Base-by-base conservation (phyloP, 1,139 yeast genomes). In the Nakaseomyces nivariensis region DNA sequence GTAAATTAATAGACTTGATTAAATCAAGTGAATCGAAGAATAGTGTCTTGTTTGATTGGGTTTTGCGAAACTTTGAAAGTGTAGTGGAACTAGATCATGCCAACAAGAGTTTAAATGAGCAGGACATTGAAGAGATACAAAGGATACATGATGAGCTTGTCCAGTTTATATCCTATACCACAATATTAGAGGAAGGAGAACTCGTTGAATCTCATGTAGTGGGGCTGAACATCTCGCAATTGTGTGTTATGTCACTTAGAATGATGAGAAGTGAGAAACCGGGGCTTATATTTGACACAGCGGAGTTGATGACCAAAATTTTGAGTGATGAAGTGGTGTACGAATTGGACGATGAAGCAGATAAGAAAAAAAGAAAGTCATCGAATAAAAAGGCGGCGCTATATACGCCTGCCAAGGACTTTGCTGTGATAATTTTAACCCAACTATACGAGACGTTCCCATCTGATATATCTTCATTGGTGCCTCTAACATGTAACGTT, bases 371-470 rank as follows among this genome's bases (percentile, higher is more conserved):
- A 47, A 58, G 57, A 44, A 56, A 56, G 32, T 56, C 52, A 36
- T 42, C 46, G 4, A 45, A 43, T 11, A 62, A 61, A 40, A 58
- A 55, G 33, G 52, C 51, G 4, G 56, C 61, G 46, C 47, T 48
- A 8, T 57, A 54, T 42, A 53, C 62, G 1, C 57, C 62, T 22
- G 54, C 55, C 4, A 66, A 65, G 52, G 60, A 58, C 37, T 31
- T 62, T 27, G 60, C 65, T 5, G 52, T 51, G 4, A 53, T 54
- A 1, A 46, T 55, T 2, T 51, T 64, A 17, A 53, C 48, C 2
- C 63, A 58, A n/a, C 48, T 69, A 3, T 63, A 64, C 49, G 67
- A 66, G 49, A 50, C 55, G 1, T 69, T 65, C 54, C 66, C 68
- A 4, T 58, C 61, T 11, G 65, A 64, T 13, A 52, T 69, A 1